These are phyloP conservation scores for Neopestalotiopsis rosae DNA, from an alignment of 2,329 filamentous ascomycete genomes.

Conservation along the genomic window DNA sequence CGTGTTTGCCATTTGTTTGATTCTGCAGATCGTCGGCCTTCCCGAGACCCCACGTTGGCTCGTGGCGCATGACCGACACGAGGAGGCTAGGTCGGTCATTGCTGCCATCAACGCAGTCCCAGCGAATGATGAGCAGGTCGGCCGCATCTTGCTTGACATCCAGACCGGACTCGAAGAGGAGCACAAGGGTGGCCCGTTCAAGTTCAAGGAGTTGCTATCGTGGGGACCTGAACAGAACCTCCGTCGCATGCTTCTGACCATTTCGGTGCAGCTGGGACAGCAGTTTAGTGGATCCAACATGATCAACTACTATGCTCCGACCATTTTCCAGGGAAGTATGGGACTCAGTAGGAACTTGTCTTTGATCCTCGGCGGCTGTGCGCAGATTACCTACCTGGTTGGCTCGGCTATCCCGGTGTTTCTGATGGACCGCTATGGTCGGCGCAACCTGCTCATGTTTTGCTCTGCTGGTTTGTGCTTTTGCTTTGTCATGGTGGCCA, in stretches of 20 bases:
- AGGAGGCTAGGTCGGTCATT: conserved; percentile 32
- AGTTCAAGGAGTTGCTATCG: conserved; percentile 27
- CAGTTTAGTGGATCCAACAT: conserved; percentile 35
- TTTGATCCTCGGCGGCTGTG: conserved; percentile 55
- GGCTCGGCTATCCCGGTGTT: conserved; percentile 46
- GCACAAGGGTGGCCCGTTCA: conserved; percentile 27
- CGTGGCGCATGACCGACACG: conserved; percentile 36
- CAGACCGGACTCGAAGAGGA: conserved; percentile 26
- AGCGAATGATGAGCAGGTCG: conserved; percentile 26
- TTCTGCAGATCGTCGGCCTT: conserved; percentile 40
- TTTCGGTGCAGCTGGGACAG: conserved; percentile 33
- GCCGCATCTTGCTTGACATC: conserved; percentile 23
- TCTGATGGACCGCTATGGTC: conserved; percentile 46
- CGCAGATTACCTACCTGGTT: conserved; percentile 43
- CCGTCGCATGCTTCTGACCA: conserved; percentile 30
- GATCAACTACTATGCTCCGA: conserved; percentile 38
- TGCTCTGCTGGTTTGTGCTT: conserved; percentile 46
- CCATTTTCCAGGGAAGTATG: conserved; percentile 45
- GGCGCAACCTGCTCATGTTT: conserved; percentile 45
- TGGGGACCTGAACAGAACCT: conserved; percentile 32
- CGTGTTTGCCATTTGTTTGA: conserved; percentile 42
- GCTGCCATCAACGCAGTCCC: conserved; percentile 24
- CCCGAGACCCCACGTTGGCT: conserved; percentile 45
- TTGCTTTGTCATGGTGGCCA: conserved; percentile 47
- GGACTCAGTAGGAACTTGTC: conserved; percentile 50